Base-by-base conservation (phyloP, 2,329 filamentous ascomycete species). In the Lecanicillium sp. region DNA sequence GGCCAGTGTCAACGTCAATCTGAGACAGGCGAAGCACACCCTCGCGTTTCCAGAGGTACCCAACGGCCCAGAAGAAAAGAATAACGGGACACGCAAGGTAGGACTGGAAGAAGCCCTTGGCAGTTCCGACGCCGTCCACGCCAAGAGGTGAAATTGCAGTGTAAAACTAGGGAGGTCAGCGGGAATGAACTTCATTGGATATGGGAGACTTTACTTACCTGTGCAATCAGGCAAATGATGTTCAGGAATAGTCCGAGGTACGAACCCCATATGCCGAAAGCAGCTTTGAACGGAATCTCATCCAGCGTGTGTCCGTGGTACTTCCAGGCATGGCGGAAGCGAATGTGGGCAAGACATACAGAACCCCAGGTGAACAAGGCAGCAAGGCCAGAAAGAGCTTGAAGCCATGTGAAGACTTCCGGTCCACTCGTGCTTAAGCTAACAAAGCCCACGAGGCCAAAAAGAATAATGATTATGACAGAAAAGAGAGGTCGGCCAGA, bases 311-410 rank as follows among this genome's bases (percentile, higher is more conserved):
- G 77, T 29, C 78, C 78, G 44, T 81, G 70, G 22, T 62, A 56
- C 5, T 61, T 65, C 81, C 80, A 85, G 0, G 79, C 81, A 3
- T 58, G 51, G 27, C 81, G 77, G 68, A 84, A 83, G 15, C 81
- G 77, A 52, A 85, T 82, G 50, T 85, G 81, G 3, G 77, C 69
- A 3, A 81, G 60, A 50, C 79, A 83, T 49, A 84, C 82, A 29
- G 75, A 81, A 14, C 72, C 79, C 80, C 80, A 86, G 10, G 79
- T 79, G 55, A 82, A 83, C 31, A 85, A 66, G 11, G 77, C 73
- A 10, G 74, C 72, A 4, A 85, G 64, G 37, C 77, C 80, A 0
- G 78, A 81, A 13, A 85, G 62, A 8, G 79, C 74, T 18, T 76
- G 67, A 4, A 86, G 68, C 81, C 81, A 85, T 50, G 71, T 65